Percentiles rank a stretch among this genome's conserved stretches.
phyloP scores from a whole-genome alignment of 345 rosid species.

The Laguncularia racemosa region DNA sequence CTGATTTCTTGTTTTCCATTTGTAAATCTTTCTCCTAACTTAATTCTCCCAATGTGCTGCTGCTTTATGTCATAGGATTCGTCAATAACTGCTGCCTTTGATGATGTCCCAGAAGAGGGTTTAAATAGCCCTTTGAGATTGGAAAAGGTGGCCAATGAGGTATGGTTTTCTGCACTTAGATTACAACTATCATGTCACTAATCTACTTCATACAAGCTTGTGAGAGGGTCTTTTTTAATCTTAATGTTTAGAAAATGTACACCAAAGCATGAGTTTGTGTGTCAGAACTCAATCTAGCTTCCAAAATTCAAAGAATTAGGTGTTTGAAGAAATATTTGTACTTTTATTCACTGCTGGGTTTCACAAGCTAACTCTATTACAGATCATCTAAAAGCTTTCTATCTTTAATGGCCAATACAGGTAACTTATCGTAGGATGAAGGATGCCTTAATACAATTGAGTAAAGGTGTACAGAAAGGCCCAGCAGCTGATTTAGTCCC shows the following conservation, averaged over 20 bases:
- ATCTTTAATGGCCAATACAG: slow-evolving; percentile 24
- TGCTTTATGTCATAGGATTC: slow-evolving; percentile 41
- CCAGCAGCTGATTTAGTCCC: slow-evolving; percentile 87
- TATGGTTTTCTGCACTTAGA: slow-evolving; percentile 3
- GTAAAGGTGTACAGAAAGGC: slow-evolving; percentile 79
- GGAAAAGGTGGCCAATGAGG: slow-evolving; percentile 96
- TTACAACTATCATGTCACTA: too few species aligned
- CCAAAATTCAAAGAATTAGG: too few species aligned
- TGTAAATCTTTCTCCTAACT: slow-evolving; percentile 1
- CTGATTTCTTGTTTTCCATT: slow-evolving; percentile 3
- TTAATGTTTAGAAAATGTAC: too few species aligned
- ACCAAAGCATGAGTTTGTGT: too few species aligned
- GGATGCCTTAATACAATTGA: slow-evolving; percentile 73
- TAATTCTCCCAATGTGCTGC: slow-evolving; percentile 3
- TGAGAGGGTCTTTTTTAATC: too few species aligned
- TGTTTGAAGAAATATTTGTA: too few species aligned
- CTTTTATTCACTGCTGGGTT: too few species aligned
- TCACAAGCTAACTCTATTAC: not conserved
- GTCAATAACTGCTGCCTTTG: slow-evolving; percentile 82
- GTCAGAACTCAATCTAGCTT: too few species aligned
- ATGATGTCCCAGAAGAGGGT: slow-evolving; percentile 91
- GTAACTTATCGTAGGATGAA: slow-evolving; percentile 92
- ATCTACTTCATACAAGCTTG: too few species aligned
- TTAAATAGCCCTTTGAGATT: slow-evolving; percentile 62
- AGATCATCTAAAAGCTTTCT: not conserved